Percentiles rank a stretch among this genome's conserved stretches.
Conservation (phyloP, 352 stramenopile species). For the Pythium angustatum region DNA sequence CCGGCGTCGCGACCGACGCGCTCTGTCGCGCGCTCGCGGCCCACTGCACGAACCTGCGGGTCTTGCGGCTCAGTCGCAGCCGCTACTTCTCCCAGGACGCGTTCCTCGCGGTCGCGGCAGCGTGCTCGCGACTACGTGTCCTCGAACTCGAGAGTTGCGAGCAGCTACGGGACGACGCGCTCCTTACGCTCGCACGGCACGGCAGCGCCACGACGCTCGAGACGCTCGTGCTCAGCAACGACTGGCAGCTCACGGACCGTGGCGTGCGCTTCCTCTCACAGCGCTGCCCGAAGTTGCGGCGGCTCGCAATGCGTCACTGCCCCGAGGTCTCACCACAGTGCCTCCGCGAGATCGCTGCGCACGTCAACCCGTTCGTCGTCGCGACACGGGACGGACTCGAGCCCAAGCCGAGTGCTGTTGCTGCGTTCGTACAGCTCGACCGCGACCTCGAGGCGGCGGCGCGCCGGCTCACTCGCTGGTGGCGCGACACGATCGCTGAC, state of each 20-base stretch:
- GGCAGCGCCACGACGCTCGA: conserved; percentile 43
- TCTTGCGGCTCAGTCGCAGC: conserved; percentile 63
- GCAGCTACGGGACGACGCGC: conserved; percentile 50
- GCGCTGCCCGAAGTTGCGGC: conserved; percentile 35
- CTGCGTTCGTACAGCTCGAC: conserved; percentile 45
- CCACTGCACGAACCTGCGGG: conserved; percentile 37
- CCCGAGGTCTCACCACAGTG: conserved; percentile 54
- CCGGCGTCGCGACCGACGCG: conserved; percentile 58
- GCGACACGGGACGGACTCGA: conserved; percentile 44
- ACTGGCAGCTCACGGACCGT: conserved; percentile 71
- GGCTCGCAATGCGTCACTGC: conserved; percentile 61
- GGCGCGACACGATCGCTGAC: conserved; percentile 33
- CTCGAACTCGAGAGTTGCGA: conserved; percentile 79
- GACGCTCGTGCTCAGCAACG: conserved; percentile 59
- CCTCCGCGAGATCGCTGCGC: conserved; percentile 39
- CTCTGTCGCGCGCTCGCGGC: conserved; percentile 50
- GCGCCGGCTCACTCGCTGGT: conserved; percentile 50
- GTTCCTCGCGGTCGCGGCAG: conserved; percentile 46
- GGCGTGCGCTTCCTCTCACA: conserved; percentile 33
- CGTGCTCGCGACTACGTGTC: conserved; percentile 37
- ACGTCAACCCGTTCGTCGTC: conserved; percentile 38
- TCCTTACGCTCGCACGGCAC: conserved; percentile 38
- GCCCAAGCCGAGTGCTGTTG: conserved; percentile 50
- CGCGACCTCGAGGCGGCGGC: conserved; percentile 35
- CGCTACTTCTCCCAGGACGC: conserved; percentile 67